Conservation (phyloP, 768 basidiomycete genomes). For the Lentinus brumalis region DNA sequence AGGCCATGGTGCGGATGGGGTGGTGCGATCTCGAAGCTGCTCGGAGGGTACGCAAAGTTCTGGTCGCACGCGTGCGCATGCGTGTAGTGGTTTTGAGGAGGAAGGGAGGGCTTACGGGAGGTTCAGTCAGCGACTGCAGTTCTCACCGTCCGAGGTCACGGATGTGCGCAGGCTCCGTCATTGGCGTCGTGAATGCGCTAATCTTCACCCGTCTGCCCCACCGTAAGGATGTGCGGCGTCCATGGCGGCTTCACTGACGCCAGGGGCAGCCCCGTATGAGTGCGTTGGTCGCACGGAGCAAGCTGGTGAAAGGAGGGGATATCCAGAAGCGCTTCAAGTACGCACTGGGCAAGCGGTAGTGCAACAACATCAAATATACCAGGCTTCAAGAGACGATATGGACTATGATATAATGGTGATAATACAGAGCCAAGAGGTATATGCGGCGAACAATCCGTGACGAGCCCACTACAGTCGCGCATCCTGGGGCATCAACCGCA, state of each 20-base stretch:
- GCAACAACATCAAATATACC: neutral
- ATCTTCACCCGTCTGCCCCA: neutral
- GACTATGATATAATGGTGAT: neutral
- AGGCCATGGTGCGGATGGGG: neutral
- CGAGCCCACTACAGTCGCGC: conserved; percentile 49
- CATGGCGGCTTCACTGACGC: too few species aligned
- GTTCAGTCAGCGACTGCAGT: neutral
- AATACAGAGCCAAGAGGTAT: neutral
- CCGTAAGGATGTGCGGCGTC: too few species aligned
- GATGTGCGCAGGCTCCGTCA: neutral
- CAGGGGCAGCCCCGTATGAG: too few species aligned
- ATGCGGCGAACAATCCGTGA: neutral
- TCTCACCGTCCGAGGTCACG: neutral
- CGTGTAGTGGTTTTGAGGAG: neutral
- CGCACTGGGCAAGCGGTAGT: neutral
- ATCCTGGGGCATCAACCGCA: conserved; percentile 73
- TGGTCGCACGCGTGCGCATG: neutral
- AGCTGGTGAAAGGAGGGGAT: too few species aligned
- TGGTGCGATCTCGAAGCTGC: neutral
- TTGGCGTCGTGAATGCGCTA: neutral
- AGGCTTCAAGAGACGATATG: neutral
- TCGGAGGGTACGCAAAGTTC: neutral
- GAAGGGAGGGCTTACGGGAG: neutral
- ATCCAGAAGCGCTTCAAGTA: too few species aligned
- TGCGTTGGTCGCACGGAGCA: too few species aligned